Conservation (phyloP, 768 basidiomycete genomes). For the Kwoniella sp. region DNA sequence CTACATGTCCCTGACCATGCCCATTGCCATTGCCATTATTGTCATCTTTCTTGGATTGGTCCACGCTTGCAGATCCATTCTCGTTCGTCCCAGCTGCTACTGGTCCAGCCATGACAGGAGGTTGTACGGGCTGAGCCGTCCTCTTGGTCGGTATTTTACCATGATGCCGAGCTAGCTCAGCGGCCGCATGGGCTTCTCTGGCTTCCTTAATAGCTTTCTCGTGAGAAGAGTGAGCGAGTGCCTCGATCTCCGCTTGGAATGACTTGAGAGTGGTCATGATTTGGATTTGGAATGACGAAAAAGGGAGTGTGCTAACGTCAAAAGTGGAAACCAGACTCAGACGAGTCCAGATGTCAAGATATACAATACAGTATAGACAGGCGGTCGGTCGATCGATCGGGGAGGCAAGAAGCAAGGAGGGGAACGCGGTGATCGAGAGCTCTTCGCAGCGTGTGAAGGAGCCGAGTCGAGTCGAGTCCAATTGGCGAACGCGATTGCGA, state of each 20-base stretch:
- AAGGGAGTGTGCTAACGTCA: neutral
- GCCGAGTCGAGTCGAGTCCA: neutral
- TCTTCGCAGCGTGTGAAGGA: too few species aligned
- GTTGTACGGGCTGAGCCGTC: neutral
- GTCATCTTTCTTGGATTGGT: constrained; percentile 14
- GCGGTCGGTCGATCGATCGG: neutral
- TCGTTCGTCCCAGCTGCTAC: neutral
- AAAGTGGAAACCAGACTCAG: too few species aligned
- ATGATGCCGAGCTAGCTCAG: constrained; percentile 49
- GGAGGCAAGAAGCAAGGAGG: too few species aligned
- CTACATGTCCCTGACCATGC: constrained; percentile 14
- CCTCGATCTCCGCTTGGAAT: constrained; percentile 55
- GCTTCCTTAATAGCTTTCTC: constrained; percentile 35
- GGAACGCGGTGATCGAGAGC: too few species aligned
- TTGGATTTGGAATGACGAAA: neutral
- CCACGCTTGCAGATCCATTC: neutral
- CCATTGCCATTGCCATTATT: constrained; percentile 27
- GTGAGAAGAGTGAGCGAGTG: constrained; percentile 37
- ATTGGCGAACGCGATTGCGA: neutral
- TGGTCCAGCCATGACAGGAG: neutral
- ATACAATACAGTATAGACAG: too few species aligned
- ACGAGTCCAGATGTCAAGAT: too few species aligned
- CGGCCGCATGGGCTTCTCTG: constrained; percentile 38
- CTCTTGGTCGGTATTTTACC: constrained; percentile 34
- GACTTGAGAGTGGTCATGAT: constrained; percentile 49